Base-by-base conservation (phyloP, 352 stramenopile genomes). In the Phytophthora ramorum region DNA sequence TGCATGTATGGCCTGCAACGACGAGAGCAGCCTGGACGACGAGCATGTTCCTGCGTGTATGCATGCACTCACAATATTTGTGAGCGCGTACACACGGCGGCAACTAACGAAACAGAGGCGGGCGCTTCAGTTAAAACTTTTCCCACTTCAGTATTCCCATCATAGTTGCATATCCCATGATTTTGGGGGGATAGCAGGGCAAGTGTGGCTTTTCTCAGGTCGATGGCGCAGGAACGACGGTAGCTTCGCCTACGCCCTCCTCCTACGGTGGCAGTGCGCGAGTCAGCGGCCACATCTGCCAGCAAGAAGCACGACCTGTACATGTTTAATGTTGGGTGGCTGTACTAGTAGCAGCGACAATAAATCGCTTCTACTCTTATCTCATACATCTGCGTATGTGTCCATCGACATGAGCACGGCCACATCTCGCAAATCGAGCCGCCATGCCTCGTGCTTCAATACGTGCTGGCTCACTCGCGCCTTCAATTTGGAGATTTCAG, bases 401-500 rank as follows among this genome's bases (percentile, higher is more conserved):
- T 38, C 43, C 38, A 55, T 26, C 34, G 16, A 30, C 40, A 19
- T 66, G 58, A 66, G 58, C 58, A 40, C 38, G 22, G 30, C 38
- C 58, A 60, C 40, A 10, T 34, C 17, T 12, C 20, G 38, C 58
- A 66, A 66, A 66, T 66, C 47, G 28, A 58, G 17, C 38, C 14
- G 24, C n/a, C 19, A 41, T 54, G 35, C 26, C 13, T 54, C 17
- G 30, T 37, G 53, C 34, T 55, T 34, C 45, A 63, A 48, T 26
- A 28, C 26, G 19, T 4, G 54, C 54, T 54, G 54, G 54, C 54
- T 62, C 32, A 34, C 43, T n/a, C 35, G 24, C 17, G 46, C 8
- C 47, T 66, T 66, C 48, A 66, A 59, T 20, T 37, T 16, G 16
- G 37, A 66, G 14, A 24, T 28, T 66, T 66, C 20, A 37, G 57